phyloP scores from a whole-genome alignment of 139 green algal genomes.

The Tetradesmus obliquus region DNA sequence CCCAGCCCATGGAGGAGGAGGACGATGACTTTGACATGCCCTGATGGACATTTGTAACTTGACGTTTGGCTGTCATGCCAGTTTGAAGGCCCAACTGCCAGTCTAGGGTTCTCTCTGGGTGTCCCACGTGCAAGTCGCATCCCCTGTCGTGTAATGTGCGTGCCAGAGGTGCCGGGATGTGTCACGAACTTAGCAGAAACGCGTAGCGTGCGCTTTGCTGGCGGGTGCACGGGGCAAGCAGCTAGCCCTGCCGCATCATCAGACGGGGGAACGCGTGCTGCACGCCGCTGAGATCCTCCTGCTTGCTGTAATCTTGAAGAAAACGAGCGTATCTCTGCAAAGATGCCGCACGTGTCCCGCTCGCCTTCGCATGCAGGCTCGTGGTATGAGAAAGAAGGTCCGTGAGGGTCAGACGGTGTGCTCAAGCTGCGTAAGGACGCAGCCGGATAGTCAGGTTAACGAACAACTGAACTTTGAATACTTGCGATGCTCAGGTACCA shows the following conservation, averaged over 20 bases:
- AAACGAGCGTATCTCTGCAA: not conserved
- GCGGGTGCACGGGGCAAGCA: not conserved
- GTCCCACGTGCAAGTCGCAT: not conserved
- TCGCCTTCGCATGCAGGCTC: conserved; percentile 69
- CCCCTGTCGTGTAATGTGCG: not conserved
- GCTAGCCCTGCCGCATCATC: not conserved
- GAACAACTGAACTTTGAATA: no score
- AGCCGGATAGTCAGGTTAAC: not conserved
- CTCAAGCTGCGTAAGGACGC: not conserved
- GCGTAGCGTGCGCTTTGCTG: not conserved
- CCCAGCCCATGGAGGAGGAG: conserved; percentile 1
- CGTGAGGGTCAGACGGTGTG: not conserved
- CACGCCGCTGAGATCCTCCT: no score
- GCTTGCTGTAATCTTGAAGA: not conserved
- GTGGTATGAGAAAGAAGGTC: conserved; percentile 78
- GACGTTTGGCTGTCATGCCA: not conserved
- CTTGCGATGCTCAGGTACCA: conserved; percentile 38
- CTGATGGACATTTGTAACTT: not conserved
- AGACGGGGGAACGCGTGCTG: no score
- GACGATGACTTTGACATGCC: conserved; percentile 30
- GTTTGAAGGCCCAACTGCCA: not conserved
- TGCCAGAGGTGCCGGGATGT: not conserved
- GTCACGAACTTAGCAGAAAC: no score
- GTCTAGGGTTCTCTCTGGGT: not conserved
- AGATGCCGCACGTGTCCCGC: conserved; percentile 41